Conservation (phyloP, 805 yeast genomes). For the Ogataea trehaloabstinens region DNA sequence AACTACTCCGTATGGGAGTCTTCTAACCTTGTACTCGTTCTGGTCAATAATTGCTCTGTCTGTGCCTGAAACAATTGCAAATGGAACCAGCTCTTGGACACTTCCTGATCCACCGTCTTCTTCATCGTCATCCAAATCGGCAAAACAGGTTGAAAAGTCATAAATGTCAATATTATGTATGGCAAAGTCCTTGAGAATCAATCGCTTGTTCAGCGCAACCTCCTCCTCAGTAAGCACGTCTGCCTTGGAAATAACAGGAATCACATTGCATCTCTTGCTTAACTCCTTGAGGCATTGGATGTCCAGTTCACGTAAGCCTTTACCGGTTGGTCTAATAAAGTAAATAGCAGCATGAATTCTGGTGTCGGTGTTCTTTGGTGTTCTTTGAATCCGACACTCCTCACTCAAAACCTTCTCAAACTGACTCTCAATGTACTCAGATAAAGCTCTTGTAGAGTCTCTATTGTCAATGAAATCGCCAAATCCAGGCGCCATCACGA, state of each 20-base stretch:
- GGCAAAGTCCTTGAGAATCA: slow-evolving; percentile 44
- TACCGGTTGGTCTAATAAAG: slow-evolving; percentile 72
- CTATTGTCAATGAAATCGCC: slow-evolving; percentile 68
- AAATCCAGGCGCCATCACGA: slow-evolving; percentile 70
- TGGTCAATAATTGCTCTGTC: slow-evolving; percentile 69
- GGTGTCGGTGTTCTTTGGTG: slow-evolving; percentile 47
- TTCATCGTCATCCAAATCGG: slow-evolving; percentile 28
- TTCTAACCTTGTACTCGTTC: slow-evolving; percentile 69
- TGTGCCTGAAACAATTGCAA: slow-evolving; percentile 89
- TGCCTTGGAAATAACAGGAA: slow-evolving; percentile 80
- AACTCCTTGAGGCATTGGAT: slow-evolving; percentile 66
- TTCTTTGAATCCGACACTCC: slow-evolving; percentile 61
- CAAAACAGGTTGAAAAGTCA: slow-evolving; percentile 31
- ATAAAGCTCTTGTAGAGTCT: slow-evolving; percentile 56
- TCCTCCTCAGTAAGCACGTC: slow-evolving; percentile 68
- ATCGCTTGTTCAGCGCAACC: slow-evolving; percentile 38
- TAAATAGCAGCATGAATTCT: slow-evolving; percentile 85
- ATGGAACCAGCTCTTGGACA: slow-evolving; percentile 55
- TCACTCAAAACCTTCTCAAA: slow-evolving; percentile 67
- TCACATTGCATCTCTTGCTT: slow-evolving; percentile 67
- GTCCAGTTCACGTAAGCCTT: slow-evolving; percentile 65
- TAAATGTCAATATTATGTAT: slow-evolving; percentile 24
- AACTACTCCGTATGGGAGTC: slow-evolving; percentile 83
- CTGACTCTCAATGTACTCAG: slow-evolving; percentile 74
- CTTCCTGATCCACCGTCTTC: slow-evolving; percentile 14